phyloP scores from a whole-genome alignment of 805 yeast species.

The Metahyphopichia silvanorum region DNA sequence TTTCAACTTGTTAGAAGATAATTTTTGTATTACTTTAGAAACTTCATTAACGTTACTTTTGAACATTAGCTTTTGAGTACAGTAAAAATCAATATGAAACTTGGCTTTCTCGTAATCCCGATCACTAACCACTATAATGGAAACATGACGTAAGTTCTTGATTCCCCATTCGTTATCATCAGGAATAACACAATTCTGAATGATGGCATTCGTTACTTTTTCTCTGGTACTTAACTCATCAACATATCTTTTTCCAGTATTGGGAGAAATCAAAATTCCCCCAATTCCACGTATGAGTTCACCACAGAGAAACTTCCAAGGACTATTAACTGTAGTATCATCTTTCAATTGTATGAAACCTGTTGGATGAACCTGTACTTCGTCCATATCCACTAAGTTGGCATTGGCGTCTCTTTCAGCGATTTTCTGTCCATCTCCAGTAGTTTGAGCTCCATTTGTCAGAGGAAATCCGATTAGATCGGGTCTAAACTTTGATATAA shows the following conservation, averaged over 20 bases:
- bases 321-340: slow-evolving; percentile 30
- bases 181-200: slow-evolving; percentile 17
- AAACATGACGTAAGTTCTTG: slow-evolving; percentile 9
- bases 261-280: slow-evolving; percentile 47
- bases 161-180: slow-evolving; percentile 5
- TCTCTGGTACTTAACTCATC: slow-evolving; percentile 57
- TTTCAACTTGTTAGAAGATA: slow-evolving; percentile 3
- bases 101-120: slow-evolving; percentile 43
- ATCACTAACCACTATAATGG: slow-evolving; percentile 35
- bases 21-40: slow-evolving; percentile 9
- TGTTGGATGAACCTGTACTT: slow-evolving; percentile 61
- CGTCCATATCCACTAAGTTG: slow-evolving; percentile 52
- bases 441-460: slow-evolving; percentile 53
- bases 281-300: slow-evolving; percentile 61
- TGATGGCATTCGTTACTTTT: slow-evolving; percentile 44
- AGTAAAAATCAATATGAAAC: slow-evolving; percentile 52
- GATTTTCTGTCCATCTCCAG: slow-evolving; percentile 59
- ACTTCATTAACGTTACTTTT: slow-evolving; percentile 19
- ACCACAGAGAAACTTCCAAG: slow-evolving; percentile 57
- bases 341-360: slow-evolving; percentile 43
- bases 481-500: slow-evolving; percentile 43
- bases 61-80: slow-evolving; percentile 20
- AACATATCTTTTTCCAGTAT: slow-evolving; percentile 47
- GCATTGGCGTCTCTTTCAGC: slow-evolving; percentile 44
- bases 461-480: slow-evolving; percentile 46